These are phyloP conservation scores for Lactarius quietus DNA, from an alignment of 768 basidiomycete genomes.

Conservation along the genomic window DNA sequence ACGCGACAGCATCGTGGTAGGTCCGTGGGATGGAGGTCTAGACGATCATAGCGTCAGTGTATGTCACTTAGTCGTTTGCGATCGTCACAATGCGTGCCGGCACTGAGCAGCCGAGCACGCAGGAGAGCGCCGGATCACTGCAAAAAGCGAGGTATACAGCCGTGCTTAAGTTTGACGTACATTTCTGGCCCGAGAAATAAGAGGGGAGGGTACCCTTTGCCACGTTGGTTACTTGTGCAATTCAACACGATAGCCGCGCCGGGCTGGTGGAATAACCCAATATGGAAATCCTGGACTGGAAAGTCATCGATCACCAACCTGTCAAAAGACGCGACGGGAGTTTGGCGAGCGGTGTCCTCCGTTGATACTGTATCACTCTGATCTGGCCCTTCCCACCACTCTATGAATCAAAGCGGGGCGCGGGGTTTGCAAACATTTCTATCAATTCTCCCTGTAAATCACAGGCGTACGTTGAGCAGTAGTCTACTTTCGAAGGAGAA, in stretches of 20 bases:
- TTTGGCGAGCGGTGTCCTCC: slow-evolving; percentile 9
- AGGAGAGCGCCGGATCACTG: not conserved
- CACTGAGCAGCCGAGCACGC: not conserved
- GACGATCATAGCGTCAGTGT: slow-evolving; percentile 7
- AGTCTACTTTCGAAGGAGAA: slow-evolving; percentile 25
- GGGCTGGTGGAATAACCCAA: slow-evolving; percentile 10
- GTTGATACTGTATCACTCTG: slow-evolving; percentile 7
- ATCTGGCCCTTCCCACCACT: not conserved
- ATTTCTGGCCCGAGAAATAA: slow-evolving; percentile 10
- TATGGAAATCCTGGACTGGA: not conserved
- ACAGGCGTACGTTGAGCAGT: slow-evolving; percentile 8
- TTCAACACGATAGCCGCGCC: slow-evolving; percentile 2
- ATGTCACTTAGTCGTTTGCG: slow-evolving; percentile 18
- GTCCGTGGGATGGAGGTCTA: slow-evolving; percentile 7
- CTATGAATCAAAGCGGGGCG: not conserved
- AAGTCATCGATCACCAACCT: slow-evolving; percentile 12
- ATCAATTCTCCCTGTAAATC: slow-evolving; percentile 7
- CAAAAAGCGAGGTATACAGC: not conserved
- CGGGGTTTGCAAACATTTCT: not conserved
- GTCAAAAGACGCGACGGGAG: slow-evolving; percentile 10
- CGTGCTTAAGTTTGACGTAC: slow-evolving; percentile 18
- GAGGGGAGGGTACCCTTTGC: not conserved
- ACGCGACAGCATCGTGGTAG: slow-evolving; percentile 34
- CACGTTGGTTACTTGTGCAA: slow-evolving; percentile 8
- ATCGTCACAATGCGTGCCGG: slow-evolving; percentile 8